Base-by-base conservation (phyloP, 140 eudicot genomes). In the Cichorium intybus region DNA sequence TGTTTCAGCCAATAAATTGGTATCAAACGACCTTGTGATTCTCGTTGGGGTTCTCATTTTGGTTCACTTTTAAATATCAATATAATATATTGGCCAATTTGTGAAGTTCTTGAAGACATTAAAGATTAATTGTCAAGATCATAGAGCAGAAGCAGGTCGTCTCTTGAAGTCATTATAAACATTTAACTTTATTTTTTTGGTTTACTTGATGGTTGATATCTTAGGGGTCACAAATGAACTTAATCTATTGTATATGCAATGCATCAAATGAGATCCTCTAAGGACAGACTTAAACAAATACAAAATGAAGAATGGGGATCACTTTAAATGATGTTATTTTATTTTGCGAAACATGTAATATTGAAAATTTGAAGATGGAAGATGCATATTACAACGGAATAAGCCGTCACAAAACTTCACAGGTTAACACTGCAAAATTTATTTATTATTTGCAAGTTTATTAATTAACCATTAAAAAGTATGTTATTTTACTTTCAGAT, bases 201-300 rank as follows among this genome's bases (percentile, higher is more conserved):
- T 41, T 10, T 21, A 39, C 35, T 39, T 41, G 9, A 41, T 62
- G 68, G 24, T 37, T 22, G 37, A 39, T 21, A 39, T 37, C 3
- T 39, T 62, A 17, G 35, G 48, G 48, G 17, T 41, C 16, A 12
- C 48, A 41, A 41, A 41, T 41, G 48, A 41, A 1, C 10, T 62
- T n/a, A 24, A 1, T 56, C 60, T 60, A 65, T 72, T 60, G 58
- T 66, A 7, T 66, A 78, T 72, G 75, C 61, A 17, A 72, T 72
- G 79, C 7, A 14, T 16, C 15, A 23, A 10, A 72, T 78, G 5
- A 17, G 49, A 16, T 41, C 47, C 4, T 51, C 49, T 2, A 78
- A 78, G 22, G 10, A 11, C 4, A 46, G 35, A n/a, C 41, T 78
- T 17, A 24, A 72, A 22, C 27, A 33, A 12, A 47, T 71, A 50